Evolutionary conservation across 192 early-diverging fungal species (phyloP).

Genomic region (Haplosporangium gracile): DNA sequence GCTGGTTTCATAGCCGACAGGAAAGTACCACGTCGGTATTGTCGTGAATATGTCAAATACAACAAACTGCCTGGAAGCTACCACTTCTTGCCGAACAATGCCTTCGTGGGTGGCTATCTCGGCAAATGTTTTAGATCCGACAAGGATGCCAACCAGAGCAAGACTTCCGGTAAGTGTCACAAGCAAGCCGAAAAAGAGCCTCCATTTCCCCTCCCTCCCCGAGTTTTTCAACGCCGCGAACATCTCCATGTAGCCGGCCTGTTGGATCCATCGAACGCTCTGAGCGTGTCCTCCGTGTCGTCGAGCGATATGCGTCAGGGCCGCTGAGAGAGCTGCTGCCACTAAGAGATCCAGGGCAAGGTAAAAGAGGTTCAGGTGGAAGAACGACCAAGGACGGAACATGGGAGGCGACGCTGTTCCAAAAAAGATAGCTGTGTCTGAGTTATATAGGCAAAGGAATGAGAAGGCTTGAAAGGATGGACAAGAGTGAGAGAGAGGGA

Average conservation of each 20-base stretch:
- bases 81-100: not conserved
- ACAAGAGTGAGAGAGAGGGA: not conserved
- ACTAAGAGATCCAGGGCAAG: conserved; percentile 7
- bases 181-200: not conserved
- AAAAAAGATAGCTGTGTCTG: not conserved
- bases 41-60: not conserved
- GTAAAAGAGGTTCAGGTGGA: not conserved
- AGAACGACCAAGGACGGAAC: conserved; percentile 12
- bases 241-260: conserved; percentile 1
- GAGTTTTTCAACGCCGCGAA: not conserved
- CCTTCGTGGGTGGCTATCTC: not conserved
- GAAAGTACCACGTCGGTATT: not conserved
- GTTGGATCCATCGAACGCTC: conserved; percentile 15
- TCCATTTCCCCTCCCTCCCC: not conserved
- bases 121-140: not conserved
- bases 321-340: not conserved
- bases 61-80: conserved; percentile 1
- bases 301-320: conserved; percentile 3
- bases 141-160: not conserved
- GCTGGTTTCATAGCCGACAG: not conserved
- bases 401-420: not conserved
- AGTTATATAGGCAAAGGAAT: not conserved
- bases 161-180: not conserved
- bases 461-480: not conserved
- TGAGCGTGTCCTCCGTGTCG: not conserved